Evolutionary conservation across 306 rosid species (phyloP), one percentile per base, ranked within the genome.

Genomic region (Luffa aegyptiaca): DNA sequence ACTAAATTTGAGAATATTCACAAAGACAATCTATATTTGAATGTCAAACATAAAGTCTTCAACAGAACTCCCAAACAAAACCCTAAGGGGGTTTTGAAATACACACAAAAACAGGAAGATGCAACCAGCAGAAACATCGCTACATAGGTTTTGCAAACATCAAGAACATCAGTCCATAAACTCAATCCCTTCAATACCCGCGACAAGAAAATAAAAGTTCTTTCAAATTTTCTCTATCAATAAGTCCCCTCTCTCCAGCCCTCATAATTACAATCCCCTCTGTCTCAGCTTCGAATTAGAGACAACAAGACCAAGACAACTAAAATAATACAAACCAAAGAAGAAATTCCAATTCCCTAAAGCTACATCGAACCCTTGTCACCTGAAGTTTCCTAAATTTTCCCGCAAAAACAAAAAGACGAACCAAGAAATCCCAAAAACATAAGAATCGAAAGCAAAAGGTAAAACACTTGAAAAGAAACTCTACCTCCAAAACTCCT

Each of bases 401-500:
- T 20, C 55, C 41, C 53, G 7, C 16, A 1, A 72, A 72, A 53
- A 36, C 13, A 17, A 80, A 41, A 78, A 64, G 64, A 42, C 37
- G 42, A 18, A 79, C 13, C 52, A 63, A 77, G 49, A 36, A 59
- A 63, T 8, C 16, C 3, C 45, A 5, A 42, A 53, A n/a, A 3
- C 31, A 76, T 16, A 10, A 64, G 18, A 52, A 26, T 5, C 12
- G 21, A 20, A 26, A 16, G 12, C 44, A 33, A 64, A 45, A 26
- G 16, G 0, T 3, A 37, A 5, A 75, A 53, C 13, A 9, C 20
- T 0, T 48, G 1, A 20, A 33, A 37, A 36, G 20, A 80, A 73
- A 18, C 39, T 53, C 7, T 3, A 95, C 99, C 99, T 81, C 99
- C 99, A 95, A 76, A 95, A 95, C 53, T 90, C 94, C 84, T 95